These are phyloP conservation scores for Fragaria ananassa DNA, from an alignment of 306 rosid species.

Conservation along the genomic window DNA sequence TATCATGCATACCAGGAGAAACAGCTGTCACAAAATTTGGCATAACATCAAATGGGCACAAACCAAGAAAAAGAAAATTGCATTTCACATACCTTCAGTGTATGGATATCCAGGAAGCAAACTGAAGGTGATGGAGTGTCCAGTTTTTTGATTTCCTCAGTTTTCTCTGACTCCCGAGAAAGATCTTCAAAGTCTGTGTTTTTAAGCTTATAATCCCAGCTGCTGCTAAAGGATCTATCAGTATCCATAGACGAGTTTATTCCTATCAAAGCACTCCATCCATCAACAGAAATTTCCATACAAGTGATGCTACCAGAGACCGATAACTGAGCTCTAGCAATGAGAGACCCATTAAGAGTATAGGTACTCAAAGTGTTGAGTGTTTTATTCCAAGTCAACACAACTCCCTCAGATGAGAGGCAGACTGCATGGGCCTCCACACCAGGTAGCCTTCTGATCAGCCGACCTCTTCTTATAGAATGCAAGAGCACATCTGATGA, in stretches of 20 bases:
- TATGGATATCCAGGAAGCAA: conserved; percentile 86
- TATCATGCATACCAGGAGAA: neutral
- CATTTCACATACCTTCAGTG: conserved; percentile 64
- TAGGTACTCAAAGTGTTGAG: conserved; percentile 68
- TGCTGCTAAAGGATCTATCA: conserved; percentile 28
- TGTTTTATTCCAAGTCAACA: conserved; percentile 74
- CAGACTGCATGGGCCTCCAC: conserved; percentile 76
- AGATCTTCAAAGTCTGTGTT: conserved; percentile 33
- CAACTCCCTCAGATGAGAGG: conserved; percentile 80
- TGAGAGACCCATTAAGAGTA: conserved; percentile 73
- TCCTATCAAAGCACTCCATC: conserved; percentile 82
- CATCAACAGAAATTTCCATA: conserved; percentile 86
- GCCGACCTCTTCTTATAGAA: conserved; percentile 74
- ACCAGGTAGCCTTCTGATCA: conserved; percentile 71
- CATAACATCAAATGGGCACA: neutral
- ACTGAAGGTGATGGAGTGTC: conserved; percentile 68
- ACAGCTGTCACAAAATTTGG: conserved; percentile 1
- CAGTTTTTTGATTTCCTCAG: conserved; percentile 46
- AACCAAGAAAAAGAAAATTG: neutral
- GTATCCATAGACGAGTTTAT: conserved; percentile 43
- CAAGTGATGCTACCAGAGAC: conserved; percentile 62
- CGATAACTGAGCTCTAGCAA: conserved; percentile 57
- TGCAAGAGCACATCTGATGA: conserved; percentile 82
- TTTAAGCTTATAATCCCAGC: conserved; percentile 49
- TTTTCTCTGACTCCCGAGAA: conserved; percentile 39